These are phyloP conservation scores for Talaromyces sp. DNA, from an alignment of 2,329 filamentous ascomycete genomes.

Conservation along the genomic window DNA sequence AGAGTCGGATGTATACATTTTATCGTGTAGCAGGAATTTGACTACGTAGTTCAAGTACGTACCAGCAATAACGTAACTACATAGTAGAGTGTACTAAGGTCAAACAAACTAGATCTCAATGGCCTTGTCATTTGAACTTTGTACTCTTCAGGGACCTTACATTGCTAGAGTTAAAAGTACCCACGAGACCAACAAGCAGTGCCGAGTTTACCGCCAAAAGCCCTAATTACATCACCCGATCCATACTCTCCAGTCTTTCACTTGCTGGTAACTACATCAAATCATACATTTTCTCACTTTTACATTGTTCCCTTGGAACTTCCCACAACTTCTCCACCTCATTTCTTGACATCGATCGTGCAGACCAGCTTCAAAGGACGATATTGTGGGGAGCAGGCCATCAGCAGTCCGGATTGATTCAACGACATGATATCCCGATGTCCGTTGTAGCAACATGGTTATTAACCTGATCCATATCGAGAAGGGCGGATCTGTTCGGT, in stretches of 20 bases:
- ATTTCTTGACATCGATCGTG: neutral
- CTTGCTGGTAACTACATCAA: neutral
- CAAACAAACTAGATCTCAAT: too few relatives aligned
- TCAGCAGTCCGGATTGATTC: neutral
- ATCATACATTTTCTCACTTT: neutral
- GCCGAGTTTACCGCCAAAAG: slow-evolving; percentile 1
- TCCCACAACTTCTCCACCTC: neutral
- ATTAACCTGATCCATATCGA: too few relatives aligned
- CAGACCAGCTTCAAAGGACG: neutral
- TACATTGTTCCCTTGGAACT: neutral
- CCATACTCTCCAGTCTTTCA: neutral
- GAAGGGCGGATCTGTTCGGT: too few relatives aligned
- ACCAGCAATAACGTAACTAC: too few relatives aligned
- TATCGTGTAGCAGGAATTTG: too few relatives aligned
- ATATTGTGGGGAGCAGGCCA: neutral
- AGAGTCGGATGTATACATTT: too few relatives aligned
- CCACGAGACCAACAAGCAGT: neutral
- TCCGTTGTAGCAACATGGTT: neutral
- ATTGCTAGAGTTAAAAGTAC: neutral
- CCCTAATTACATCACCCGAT: neutral
- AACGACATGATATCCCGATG: too few relatives aligned
- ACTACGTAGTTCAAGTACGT: too few relatives aligned
- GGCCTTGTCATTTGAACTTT: too few relatives aligned
- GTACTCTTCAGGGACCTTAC: too few relatives aligned
- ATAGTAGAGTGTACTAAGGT: too few relatives aligned